Evolutionary conservation across 1,139 yeast genomes (phyloP), one percentile per base, ranked within the genome.

Genomic region (Candida pseudoviswanathii): DNA sequence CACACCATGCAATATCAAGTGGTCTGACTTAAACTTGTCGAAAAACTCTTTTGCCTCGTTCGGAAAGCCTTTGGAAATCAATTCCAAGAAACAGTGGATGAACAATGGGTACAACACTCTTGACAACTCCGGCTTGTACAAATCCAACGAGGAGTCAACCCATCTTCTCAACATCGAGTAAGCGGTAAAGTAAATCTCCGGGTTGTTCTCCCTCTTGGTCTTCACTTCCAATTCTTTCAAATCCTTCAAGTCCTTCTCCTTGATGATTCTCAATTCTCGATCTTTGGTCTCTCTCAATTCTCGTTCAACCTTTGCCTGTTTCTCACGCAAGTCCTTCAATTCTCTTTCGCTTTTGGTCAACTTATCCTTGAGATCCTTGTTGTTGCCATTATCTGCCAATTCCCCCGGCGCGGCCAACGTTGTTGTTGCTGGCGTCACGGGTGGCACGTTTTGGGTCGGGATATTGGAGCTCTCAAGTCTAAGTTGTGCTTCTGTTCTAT

Each of bases 401-500:
- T 69, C 74, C 29, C 63, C 63, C 0, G 85, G 81, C 39, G 64
- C 67, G 1, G 76, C 71, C 50, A 76, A 58, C 38, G 73, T 59
- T 49, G 85, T 55, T 56, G 71, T 70, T 41, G 77, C 64, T 2
- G 85, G 77, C 4, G 66, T 67, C 9, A 71, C 68, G 25, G 80
- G 73, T 0, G 87, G 82, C 0, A 85, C 82, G 1, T 71, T 65
- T 22, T 86, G 82, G 1, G 84, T 81, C 1, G 84, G 81, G 2
- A 80, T 80, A 53, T 90, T 85, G 2, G 95, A 81, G 54, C 90
- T 84, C 65, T 95, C 99, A 55, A 91, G 82, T 55, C 99, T 80
- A 52, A 94, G 78, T 86, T 91, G 89, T 3, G 97, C 91, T 65
- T 95, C 99, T 0, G 98, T 92, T 57, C 87, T 82, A 57, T 90